Base-by-base conservation (phyloP, 2,329 filamentous ascomycete genomes). In the Cladophialophora psammophila region DNA sequence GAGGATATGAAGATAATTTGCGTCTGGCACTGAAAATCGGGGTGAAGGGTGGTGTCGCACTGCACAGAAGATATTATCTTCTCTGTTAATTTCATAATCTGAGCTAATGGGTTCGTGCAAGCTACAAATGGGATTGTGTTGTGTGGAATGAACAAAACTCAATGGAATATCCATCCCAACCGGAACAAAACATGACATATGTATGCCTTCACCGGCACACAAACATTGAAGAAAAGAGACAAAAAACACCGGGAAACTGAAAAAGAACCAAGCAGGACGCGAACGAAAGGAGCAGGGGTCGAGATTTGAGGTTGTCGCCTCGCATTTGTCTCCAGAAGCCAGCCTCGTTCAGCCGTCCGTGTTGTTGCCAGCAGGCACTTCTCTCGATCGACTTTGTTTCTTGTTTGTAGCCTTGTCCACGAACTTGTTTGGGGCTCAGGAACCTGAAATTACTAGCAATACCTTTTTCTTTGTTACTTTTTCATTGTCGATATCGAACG, bases 31-130 rank as follows among this genome's bases (percentile, higher is more conserved):
- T 36, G 52, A 48, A 48, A 20, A 36, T 32, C 3, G 60, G 35
- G 50, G 52, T 38, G 59, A 34, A 52, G n/a, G 59, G n/a, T 52
- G 59, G 32, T 35, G 48, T 48, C 34, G 18, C 34, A 48, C 12
- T 61, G 59, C 59, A 61, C 59, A 61, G 48, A 61, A 61, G 52
- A 61, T 26, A 63, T 58, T 55, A 66, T 66, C 64, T 66, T 59
- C 58, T 55, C 52, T 61, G 36, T 45, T 63, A 57, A 56, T 66
- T 66, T 66, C 58, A 55, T 66, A 66, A 66, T 63, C 52, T 66
- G 64, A 62, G 64, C 64, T 63, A 57, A 58, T 66, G 59, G 40
- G 52, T 55, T 55, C 52, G 58, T 62, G 58, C 60, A 63, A 63
- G 60, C 53, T 66, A 66, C 59, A 57, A 53, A 55, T 26, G 57